phyloP scores from a whole-genome alignment of 495 filamentous ascomycete species.

The Achaetomiella virescens region DNA sequence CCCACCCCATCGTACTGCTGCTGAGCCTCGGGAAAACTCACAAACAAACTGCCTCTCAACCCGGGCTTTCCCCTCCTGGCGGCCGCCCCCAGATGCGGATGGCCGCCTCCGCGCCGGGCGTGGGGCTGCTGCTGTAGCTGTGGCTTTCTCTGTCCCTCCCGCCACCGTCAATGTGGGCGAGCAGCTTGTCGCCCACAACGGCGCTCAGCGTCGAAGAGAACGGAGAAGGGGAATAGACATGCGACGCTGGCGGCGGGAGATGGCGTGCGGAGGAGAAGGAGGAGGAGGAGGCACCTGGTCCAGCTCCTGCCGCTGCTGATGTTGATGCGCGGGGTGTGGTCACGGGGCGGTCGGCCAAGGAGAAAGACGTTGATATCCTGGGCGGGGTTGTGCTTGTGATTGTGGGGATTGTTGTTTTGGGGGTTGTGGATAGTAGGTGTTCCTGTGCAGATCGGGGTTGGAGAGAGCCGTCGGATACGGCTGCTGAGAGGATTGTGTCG shows the following conservation, averaged over 20 bases:
- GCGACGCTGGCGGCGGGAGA: slow-evolving; percentile 21
- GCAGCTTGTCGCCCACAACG: slow-evolving; percentile 40
- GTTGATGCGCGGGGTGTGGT: no score
- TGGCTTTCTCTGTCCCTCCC: background rate
- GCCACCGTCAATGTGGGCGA: slow-evolving; percentile 27
- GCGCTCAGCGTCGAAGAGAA: slow-evolving; percentile 43
- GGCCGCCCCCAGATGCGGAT: background rate
- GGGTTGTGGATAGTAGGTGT: no score
- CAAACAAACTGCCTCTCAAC: slow-evolving; percentile 39
- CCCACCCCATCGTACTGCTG: slow-evolving; percentile 5
- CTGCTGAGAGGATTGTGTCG: no score
- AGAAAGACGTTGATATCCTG: no score
- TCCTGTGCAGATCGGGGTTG: no score
- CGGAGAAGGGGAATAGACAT: slow-evolving; percentile 42
- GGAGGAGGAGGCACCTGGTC: no score
- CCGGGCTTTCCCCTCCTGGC: slow-evolving; percentile 25
- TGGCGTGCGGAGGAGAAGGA: slow-evolving; percentile 6
- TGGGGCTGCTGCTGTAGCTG: background rate
- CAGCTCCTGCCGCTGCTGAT: no score
- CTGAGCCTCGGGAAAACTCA: slow-evolving; percentile 19
- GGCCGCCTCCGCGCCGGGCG: background rate
- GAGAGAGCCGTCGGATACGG: no score
- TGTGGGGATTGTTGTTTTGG: no score
- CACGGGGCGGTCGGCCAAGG: no score
- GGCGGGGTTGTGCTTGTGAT: no score